These are phyloP conservation scores for Diaporthe helianthi DNA, from an alignment of 2,329 filamentous ascomycete species.

Conservation along the genomic window DNA sequence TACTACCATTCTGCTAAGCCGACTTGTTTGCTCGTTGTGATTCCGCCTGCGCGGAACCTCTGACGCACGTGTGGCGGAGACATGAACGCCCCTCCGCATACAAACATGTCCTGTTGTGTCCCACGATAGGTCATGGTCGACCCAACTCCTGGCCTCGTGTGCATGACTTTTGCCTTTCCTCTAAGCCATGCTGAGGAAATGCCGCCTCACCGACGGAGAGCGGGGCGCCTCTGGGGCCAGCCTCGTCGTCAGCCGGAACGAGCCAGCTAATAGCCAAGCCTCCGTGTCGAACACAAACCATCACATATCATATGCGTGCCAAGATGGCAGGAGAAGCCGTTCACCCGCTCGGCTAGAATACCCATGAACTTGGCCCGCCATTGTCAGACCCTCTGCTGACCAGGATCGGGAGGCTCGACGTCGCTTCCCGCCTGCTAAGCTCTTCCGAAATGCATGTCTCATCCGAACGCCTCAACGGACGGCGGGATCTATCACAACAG, in stretches of 20 bases:
- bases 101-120: background rate
- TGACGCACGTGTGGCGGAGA: background rate
- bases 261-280: background rate
- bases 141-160: background rate
- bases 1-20: background rate
- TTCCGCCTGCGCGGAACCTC: background rate
- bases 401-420: conserved; percentile 32
- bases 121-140: background rate
- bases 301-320: conserved; percentile 16
- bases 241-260: background rate
- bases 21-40: background rate
- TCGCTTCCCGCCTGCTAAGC: conserved; percentile 28
- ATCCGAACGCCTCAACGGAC: conserved; percentile 10
- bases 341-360: conserved; percentile 25
- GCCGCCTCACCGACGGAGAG: background rate
- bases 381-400: conserved; percentile 18
- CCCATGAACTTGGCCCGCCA: conserved; percentile 11
- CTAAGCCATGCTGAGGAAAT: background rate
- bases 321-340: background rate
- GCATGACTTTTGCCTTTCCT: background rate
- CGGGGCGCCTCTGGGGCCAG: background rate
- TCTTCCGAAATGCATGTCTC: conserved; percentile 34
- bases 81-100: background rate
- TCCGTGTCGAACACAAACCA: background rate
- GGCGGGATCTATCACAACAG: background rate